Conservation (phyloP, 352 stramenopile genomes). For the Phytophthora capsici region DNA sequence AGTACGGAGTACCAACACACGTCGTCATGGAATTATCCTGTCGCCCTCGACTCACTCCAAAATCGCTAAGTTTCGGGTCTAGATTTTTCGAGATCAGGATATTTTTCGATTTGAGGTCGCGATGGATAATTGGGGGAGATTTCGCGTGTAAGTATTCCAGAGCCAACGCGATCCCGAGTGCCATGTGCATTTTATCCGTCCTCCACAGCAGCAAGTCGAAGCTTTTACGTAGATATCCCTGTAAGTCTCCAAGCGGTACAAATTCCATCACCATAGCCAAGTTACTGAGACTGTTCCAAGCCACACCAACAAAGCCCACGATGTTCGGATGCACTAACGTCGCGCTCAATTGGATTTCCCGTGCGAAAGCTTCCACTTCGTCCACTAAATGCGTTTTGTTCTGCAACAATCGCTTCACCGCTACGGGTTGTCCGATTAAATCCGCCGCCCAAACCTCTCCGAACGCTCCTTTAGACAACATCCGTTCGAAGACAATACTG, state of each 20-base stretch:
- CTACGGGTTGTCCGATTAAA: conserved; percentile 32
- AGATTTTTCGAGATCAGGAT: conserved; percentile 68
- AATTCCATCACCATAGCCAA: conserved; percentile 49
- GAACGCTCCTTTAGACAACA: conserved; percentile 43
- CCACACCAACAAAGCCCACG: conserved; percentile 40
- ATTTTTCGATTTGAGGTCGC: conserved; percentile 46
- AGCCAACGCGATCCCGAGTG: conserved; percentile 33
- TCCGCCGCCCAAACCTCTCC: conserved; percentile 56
- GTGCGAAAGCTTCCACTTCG: conserved; percentile 35
- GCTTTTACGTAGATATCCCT: conserved; percentile 32
- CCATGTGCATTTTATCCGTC: conserved; percentile 39
- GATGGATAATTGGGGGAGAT: conserved; percentile 30
- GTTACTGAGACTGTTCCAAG: conserved; percentile 52
- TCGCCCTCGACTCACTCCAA: conserved; percentile 29
- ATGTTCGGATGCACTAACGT: conserved; percentile 41
- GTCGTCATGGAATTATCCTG: conserved; percentile 32
- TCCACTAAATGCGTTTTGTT: conserved; percentile 24
- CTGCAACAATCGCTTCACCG: conserved; percentile 49
- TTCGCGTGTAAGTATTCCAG: conserved; percentile 39
- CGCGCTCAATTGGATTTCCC: conserved; percentile 44
- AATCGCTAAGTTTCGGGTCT: conserved; percentile 64
- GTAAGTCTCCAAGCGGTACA: conserved; percentile 42
- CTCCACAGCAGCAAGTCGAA: conserved; percentile 24
- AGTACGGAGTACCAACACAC: conserved; percentile 30
- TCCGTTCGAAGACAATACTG: conserved; percentile 26